Evolutionary conservation across 371 early-diverging fungal species (phyloP), one percentile per base, ranked within the genome.

Genomic region (Apophysomyces variabilis): DNA sequence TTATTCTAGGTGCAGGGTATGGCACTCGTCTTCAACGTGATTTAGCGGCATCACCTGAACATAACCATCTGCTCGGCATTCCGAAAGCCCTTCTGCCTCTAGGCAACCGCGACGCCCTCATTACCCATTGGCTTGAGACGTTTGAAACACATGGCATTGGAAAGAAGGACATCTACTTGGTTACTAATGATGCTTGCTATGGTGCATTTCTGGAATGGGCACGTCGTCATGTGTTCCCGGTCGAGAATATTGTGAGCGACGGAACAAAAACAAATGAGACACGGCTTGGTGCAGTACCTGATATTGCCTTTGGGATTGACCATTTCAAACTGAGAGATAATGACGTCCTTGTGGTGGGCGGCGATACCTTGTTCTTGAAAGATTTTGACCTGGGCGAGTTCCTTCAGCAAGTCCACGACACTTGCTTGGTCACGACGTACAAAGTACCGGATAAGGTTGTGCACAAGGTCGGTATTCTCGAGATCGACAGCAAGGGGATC

Each of bases 201-300:
- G 32, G 68, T 4, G 69, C 67, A 13, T 88, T 90, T 66, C 9
- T 65, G 6, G 57, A 54, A 1, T 90, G 89, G 89, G 85, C 88
- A 1, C 44, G 64, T 6, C 47, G 66, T 11, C 62, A 83, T 50
- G 26, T 46, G 11, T 69, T 89, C 43, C 80, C 86, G 3, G 36
- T 26, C 0, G 67, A 68, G 3, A 68, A 84, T 57, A 79, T 90
- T 37, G 74, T 76, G 36, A 89, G 79, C 67, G 87, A 90, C 66
- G 83, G 85, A 26, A 82, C 83, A 0, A 50, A 62, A 0, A 67
- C 73, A 8, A 87, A 88, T 63, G 89, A 85, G 43, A 78, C 72
- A 18, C 77, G 89, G 1, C 69, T 83, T 4, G 90, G 90, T 1
- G 88, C 89, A 7, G 84, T 87, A 4, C 80, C 78, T 38, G 89